Base-by-base conservation (phyloP, 1,139 yeast species). In the Taphrina deformans region DNA sequence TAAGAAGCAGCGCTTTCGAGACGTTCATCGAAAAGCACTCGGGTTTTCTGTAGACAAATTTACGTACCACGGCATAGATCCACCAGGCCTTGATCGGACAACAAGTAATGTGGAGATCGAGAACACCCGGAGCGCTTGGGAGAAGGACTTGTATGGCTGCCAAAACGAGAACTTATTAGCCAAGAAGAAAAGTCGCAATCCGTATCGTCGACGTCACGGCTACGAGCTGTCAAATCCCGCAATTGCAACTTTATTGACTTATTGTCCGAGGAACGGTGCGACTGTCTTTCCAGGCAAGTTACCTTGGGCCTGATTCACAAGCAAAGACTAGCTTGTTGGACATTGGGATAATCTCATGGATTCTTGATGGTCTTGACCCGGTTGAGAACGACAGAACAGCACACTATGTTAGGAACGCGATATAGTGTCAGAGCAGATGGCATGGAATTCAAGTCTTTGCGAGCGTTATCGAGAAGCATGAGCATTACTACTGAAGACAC, bases 31-130 rank as follows among this genome's bases (percentile, higher is more conserved):
- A 48, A 72, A 75, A 29, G 85, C 86, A 0, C 71, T 86, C 60
- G 72, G 73, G 3, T 79, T 76, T 67, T 80, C 83, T 0, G 55
- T 65, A 0, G 71, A 70, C 0, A 10, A 70, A 10, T 78, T 82
- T 1, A 70, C 75, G 2, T 89, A 87, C 72, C 73, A 85, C 41
- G 90, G 93, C 0, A 79, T 84, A 66, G 81, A 83, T n/a, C 96
- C 62, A 61, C 50, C 67, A 40, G 66, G 65, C 23, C 14, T 69
- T 66, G 6, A 73, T 68, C 58, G 74, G 66, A 51, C 69, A 31
- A 70, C 41, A 81, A 83, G 80, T 67, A 71, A 76, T 3, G 76
- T 82, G 65, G 96, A 89, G 72, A 73, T 76, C 55, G 76, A 76
- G 41, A 78, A 80, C 74, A 95, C 95, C 0, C 79, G 84, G 1